Base-by-base conservation (phyloP, 2,329 filamentous ascomycete genomes). In the Talaromyces piceae region DNA sequence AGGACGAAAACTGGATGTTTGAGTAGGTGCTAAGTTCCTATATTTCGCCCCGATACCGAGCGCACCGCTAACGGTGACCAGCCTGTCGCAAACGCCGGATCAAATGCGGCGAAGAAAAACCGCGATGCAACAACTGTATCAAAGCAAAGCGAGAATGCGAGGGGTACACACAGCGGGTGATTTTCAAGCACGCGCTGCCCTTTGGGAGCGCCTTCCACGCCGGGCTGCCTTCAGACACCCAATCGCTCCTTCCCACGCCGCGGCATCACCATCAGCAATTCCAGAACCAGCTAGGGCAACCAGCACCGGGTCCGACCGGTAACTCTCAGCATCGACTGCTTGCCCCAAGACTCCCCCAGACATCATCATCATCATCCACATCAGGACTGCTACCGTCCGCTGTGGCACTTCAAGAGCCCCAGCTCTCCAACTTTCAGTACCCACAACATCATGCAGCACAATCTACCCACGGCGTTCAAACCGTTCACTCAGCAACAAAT, bases 31-130 rank as follows among this genome's bases (percentile, higher is more conserved):
- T 2, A 23, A n/a, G n/a, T 6, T 43, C 9, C 16, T 20, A 3
- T 33, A 5, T 33, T 20, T 22, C n/a, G 39, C 8, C n/a, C n/a
- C 20, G 20, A 41, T 9, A 31, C 2, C 18, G 7, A 12, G 7
- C 8, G 25, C 26, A 23, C 20, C 20, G 5, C 8, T 47, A 22
- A 52, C 37, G 26, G 44, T 31, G 6, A 45, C 51, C 57, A 91
- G 87, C 93, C 52, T 98, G 93, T 71, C 86, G 93, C 57, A 91
- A 88, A 71, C 85, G 93, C 49, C 87, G 93, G 56, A 97, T 98
- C 70, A 98, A 97, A 71, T 98, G 93, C 68, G 93, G 93, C 56
- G 93, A 97, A 67, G 88, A 89, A 61, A 73, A 73, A 52, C 72
- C 72, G 12, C 67, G 67, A 41, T 74, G 72, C 62, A 69, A 66